Evolutionary conservation across 345 rosid genomes (phyloP), one percentile per base, ranked within the genome.

Genomic region (Viola odorata): DNA sequence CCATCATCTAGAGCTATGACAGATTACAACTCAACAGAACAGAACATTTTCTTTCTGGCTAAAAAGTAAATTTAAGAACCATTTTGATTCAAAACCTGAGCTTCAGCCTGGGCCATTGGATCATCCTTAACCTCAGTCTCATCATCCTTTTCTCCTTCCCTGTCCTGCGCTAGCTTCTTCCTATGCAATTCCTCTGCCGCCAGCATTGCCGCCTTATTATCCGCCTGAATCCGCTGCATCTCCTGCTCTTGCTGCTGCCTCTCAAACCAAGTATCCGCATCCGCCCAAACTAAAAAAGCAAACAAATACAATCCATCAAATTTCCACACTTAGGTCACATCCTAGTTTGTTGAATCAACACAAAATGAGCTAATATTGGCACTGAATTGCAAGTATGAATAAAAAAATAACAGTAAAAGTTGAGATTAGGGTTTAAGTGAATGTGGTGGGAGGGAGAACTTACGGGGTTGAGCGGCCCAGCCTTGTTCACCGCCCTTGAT

Each of bases 391-490:
- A 50, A 50, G 53, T 8, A 14, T 50, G 7, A 17, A 50, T 50
- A 17, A 17, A 10, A 8, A 50, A 50, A 32, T 17, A 15, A 50
- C 32, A 23, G 32, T 23, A 23, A 23, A 23, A 23, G 2, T 23
- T 23, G 32, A 23, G 32, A 23, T 23, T 23, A 55, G 68, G 53
- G 58, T 37, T 40, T 5, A 41, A 49, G 6, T n/a, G 49, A 13
- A 44, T 50, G 47, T 58, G 10, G 47, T 38, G 48, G 42, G 53
- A 14, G 54, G 57, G 4, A 11, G 17, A 37, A 80, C 89, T 4
- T 82, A 90, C 99, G 85, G n/a, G 99, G 97, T 71, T 94, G 97
- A 6, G 99, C 97, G 6, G 99, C 99, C 99, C 99, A 94, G 10
- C 99, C 97, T 77, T 90, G 97, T 62, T 94, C 97, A 5, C 99